phyloP scores from a whole-genome alignment of 805 yeast genomes.

The Saturnispora dispora region DNA sequence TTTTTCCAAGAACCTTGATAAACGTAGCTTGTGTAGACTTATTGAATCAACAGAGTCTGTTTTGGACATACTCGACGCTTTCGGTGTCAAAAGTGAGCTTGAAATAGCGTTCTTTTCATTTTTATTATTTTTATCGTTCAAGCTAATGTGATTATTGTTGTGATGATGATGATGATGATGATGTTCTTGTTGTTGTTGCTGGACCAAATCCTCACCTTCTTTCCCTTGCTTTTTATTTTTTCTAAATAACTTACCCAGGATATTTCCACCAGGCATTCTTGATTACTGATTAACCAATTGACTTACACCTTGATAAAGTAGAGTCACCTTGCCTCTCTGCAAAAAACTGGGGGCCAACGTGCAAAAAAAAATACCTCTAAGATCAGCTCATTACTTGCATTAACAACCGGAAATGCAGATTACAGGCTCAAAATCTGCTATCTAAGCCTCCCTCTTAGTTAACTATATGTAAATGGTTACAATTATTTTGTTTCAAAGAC shows the following conservation, averaged over 20 bases:
- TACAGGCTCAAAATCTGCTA: too few relatives aligned
- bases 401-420: background rate
- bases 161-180: background rate
- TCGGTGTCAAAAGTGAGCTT: background rate
- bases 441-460: too few relatives aligned
- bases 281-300: background rate
- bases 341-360: background rate
- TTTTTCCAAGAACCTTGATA: conserved; percentile 15
- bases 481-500: background rate
- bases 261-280: background rate
- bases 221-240: background rate
- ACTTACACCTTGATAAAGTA: background rate
- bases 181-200: background rate
- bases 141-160: background rate
- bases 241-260: background rate
- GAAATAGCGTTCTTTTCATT: background rate
- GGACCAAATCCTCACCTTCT: background rate
- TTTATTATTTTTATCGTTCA: background rate
- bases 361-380: background rate
- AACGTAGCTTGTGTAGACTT: conserved; percentile 10
- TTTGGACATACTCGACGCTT: conserved; percentile 1
- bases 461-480: too few relatives aligned
- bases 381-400: background rate
- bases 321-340: background rate
- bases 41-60: conserved; percentile 12